These are phyloP conservation scores for Ganoderma boninense DNA, from an alignment of 1,284 basidiomycete species.

Conservation along the genomic window DNA sequence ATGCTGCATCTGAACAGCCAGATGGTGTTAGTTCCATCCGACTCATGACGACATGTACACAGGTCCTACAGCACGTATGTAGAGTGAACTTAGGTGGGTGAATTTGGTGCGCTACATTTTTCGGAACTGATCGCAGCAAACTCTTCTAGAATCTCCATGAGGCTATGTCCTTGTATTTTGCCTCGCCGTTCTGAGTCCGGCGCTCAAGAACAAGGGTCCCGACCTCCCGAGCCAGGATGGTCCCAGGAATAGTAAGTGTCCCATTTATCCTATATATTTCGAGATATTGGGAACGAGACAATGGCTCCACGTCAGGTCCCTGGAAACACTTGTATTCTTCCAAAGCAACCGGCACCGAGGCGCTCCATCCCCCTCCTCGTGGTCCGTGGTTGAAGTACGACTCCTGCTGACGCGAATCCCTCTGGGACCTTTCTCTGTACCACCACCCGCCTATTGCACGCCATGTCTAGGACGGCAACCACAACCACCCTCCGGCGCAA, in stretches of 20 bases:
- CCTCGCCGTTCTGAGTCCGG: background rate
- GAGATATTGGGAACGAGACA: background rate
- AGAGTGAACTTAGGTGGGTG: background rate
- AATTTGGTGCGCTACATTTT: background rate
- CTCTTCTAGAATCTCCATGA: background rate
- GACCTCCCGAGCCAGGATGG: background rate
- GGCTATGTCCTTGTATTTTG: background rate
- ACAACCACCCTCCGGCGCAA: background rate
- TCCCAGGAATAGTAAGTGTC: background rate
- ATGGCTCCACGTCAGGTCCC: background rate
- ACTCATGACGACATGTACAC: no score
- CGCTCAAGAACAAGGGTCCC: background rate
- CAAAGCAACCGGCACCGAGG: background rate
- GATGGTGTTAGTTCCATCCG: no score
- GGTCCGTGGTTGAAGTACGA: background rate
- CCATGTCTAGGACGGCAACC: constrained; percentile 3
- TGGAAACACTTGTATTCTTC: background rate
- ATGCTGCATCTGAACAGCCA: background rate
- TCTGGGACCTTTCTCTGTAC: background rate
- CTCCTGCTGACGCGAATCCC: background rate
- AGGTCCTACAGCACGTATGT: background rate
- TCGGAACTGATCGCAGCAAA: background rate
- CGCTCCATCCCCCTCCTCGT: background rate
- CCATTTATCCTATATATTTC: background rate
- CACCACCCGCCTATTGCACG: background rate